Conservation (phyloP, 163 green algal genomes). For the Chlorella variabilis region DNA sequence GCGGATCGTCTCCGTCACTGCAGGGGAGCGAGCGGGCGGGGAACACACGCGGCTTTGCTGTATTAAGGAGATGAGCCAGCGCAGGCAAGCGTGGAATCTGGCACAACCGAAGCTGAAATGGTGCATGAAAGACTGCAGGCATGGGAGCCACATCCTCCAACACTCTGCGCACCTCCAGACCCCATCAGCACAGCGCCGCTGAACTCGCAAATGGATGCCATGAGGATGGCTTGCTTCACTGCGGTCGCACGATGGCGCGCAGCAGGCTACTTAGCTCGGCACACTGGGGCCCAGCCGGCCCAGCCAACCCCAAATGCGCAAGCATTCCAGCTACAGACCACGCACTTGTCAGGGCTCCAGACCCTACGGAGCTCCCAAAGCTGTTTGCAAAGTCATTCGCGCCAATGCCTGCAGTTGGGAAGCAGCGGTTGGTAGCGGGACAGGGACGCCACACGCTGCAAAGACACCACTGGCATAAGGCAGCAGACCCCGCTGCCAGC, state of each 20-base stretch:
- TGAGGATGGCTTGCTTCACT: slow-evolving; percentile 17
- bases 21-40: neutral
- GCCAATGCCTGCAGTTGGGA: slow-evolving; percentile 6
- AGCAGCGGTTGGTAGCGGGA: neutral
- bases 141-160: too few species aligned
- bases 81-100: too few species aligned
- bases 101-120: too few species aligned
- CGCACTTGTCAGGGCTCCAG: slow-evolving; percentile 15
- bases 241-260: too few species aligned
- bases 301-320: too few species aligned
- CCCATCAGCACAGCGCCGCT: slow-evolving; percentile 28
- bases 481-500: neutral
- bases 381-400: slow-evolving; percentile 25
- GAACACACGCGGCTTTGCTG: neutral
- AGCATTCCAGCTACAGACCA: too few species aligned
- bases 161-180: slow-evolving; percentile 3
- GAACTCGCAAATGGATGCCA: slow-evolving; percentile 22
- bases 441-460: too few species aligned
- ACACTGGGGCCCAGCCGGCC: too few species aligned
- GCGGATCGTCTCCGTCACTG: slow-evolving; percentile 20
- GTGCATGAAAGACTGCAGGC: too few species aligned
- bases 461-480: too few species aligned
- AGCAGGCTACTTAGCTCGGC: too few species aligned
- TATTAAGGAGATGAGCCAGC: too few species aligned
- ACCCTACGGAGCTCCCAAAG: slow-evolving; percentile 18